phyloP scores from a whole-genome alignment of 768 basidiomycete genomes.

The Tulasnella calospora region DNA sequence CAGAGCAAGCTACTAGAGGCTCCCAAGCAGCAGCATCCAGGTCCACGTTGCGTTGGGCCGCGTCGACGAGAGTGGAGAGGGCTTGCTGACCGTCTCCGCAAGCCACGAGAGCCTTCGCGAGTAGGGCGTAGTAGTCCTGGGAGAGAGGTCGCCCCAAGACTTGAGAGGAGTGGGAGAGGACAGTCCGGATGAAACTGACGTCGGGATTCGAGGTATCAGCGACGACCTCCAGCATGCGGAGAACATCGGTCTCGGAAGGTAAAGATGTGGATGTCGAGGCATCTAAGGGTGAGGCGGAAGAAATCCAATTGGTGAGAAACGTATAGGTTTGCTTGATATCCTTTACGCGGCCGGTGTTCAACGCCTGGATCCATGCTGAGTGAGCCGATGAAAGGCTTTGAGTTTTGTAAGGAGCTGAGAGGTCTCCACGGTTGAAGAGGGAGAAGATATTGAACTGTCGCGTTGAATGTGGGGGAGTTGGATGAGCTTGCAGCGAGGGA shows the following conservation, averaged over 20 bases:
- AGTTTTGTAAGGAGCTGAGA: neutral
- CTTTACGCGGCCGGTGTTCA: neutral
- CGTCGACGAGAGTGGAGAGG: neutral
- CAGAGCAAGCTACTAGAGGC: neutral
- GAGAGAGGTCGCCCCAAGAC: neutral
- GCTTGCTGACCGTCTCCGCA: neutral
- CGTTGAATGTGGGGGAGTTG: neutral
- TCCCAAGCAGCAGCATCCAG: neutral
- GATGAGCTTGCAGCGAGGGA: neutral
- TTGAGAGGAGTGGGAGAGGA: neutral
- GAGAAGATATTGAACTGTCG: slow-evolving; percentile 2
- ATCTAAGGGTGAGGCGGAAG: neutral
- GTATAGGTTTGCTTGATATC: slow-evolving; percentile 4
- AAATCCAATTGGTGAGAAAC: neutral
- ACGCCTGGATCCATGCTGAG: neutral
- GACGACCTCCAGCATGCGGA: neutral
- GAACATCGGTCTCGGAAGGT: neutral
- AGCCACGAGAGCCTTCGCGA: neutral
- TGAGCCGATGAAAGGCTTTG: slow-evolving; percentile 2
- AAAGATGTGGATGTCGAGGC: neutral
- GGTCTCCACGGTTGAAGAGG: neutral
- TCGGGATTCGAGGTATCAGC: neutral
- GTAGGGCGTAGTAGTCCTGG: slow-evolving; percentile 4
- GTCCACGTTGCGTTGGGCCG: neutral
- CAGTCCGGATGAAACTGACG: neutral